Percentiles rank a stretch among this genome's conserved stretches.
These are phyloP conservation scores for Sordariomycetes sp. DNA, from an alignment of 2,329 filamentous ascomycete species.

Conservation along the genomic window DNA sequence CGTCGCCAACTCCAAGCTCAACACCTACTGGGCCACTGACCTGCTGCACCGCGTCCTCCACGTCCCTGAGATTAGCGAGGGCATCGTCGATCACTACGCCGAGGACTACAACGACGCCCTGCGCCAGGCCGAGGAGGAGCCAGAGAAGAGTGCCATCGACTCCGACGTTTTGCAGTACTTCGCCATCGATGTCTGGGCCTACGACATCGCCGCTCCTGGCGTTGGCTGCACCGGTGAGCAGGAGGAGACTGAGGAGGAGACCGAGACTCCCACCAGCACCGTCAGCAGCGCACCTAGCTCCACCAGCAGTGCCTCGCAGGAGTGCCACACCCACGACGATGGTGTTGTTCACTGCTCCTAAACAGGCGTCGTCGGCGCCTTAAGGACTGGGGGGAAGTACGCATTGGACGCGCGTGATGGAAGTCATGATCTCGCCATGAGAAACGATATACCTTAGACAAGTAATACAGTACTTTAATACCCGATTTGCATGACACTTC, in stretches of 20 bases:
- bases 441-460: too few species aligned
- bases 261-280: slow-evolving; percentile 6
- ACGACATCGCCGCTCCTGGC: slow-evolving; percentile 54
- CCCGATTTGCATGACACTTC: too few species aligned
- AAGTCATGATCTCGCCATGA: too few species aligned
- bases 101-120: slow-evolving; percentile 47
- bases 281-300: slow-evolving; percentile 7
- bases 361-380: too few species aligned
- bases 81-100: slow-evolving; percentile 51
- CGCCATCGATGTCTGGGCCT: slow-evolving; percentile 58
- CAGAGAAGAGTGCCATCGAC: slow-evolving; percentile 42
- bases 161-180: slow-evolving; percentile 59
- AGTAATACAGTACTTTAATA: too few species aligned
- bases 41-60: slow-evolving; percentile 60
- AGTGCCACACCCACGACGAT: slow-evolving; percentile 31
- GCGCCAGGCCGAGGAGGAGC: slow-evolving; percentile 36
- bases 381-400: too few species aligned
- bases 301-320: slow-evolving; percentile 42
- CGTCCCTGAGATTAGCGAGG: slow-evolving; percentile 50
- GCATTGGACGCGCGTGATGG: too few species aligned
- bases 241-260: slow-evolving; percentile 8
- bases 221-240: slow-evolving; percentile 47
- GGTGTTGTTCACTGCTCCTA: slow-evolving; percentile 24
- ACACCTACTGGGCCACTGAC: slow-evolving; percentile 57
- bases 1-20: slow-evolving; percentile 44